phyloP scores from a whole-genome alignment of 306 rosid species.

The Amphicarpaea edgeworthii region DNA sequence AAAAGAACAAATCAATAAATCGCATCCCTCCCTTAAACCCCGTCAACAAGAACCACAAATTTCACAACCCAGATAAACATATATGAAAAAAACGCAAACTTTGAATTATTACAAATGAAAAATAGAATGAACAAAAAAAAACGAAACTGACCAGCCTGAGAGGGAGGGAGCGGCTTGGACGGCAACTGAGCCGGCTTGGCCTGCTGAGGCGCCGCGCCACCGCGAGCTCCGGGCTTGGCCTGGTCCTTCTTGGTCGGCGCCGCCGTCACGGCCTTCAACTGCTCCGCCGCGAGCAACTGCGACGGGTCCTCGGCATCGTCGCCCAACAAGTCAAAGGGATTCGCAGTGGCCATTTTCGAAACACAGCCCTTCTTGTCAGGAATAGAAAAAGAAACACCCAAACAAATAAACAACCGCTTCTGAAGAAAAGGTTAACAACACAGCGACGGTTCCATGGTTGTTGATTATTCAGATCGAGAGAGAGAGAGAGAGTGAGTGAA shows the following conservation, averaged over 20 bases:
- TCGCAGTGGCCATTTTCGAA: slow-evolving; percentile 71
- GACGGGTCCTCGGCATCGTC: slow-evolving; percentile 93
- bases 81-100: neutral
- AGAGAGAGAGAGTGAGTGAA: neutral
- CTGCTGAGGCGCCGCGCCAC: slow-evolving; percentile 36
- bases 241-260: slow-evolving; percentile 57
- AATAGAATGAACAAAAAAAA: neutral
- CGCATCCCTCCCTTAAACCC: neutral
- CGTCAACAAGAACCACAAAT: neutral
- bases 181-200: slow-evolving; percentile 76
- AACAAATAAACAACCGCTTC: neutral
- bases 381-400: neutral
- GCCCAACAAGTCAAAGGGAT: slow-evolving; percentile 92
- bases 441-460: neutral
- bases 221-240: slow-evolving; percentile 47
- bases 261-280: slow-evolving; percentile 52
- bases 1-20: neutral
- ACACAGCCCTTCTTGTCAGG: neutral
- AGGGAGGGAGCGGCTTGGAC: slow-evolving; percentile 82
- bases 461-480: neutral
- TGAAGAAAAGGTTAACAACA: neutral
- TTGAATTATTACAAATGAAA: neutral
- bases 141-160: slow-evolving; percentile 77
- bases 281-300: slow-evolving; percentile 70
- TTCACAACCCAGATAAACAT: neutral